Conservation (phyloP, 108 stramenopile species). For the Schizochytrium sp. region DNA sequence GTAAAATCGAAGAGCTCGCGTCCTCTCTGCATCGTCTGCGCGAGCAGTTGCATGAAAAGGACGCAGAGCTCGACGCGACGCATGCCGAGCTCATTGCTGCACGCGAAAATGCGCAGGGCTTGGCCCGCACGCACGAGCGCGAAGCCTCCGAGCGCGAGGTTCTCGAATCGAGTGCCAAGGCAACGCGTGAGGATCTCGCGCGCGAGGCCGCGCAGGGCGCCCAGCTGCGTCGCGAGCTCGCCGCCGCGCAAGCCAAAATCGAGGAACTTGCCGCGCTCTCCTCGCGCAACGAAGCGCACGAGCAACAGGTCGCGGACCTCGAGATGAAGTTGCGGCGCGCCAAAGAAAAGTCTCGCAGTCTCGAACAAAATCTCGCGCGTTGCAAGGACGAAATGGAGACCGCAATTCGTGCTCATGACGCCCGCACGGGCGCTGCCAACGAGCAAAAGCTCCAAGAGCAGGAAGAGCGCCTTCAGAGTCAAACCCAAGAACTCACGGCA, state of each 20-base stretch:
- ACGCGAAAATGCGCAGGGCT: neutral
- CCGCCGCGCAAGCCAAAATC: neutral
- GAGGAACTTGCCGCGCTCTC: neutral
- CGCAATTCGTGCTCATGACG: neutral
- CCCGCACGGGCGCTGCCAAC: neutral
- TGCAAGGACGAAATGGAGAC: constrained; percentile 11
- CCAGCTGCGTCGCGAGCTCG: neutral
- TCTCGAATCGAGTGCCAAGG: neutral
- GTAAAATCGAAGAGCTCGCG: neutral
- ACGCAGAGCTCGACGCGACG: neutral
- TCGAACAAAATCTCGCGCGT: neutral
- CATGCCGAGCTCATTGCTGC: neutral
- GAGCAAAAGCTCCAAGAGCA: neutral
- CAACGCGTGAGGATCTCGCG: neutral
- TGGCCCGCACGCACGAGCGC: neutral
- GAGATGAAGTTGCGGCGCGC: neutral
- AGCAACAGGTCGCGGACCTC: neutral
- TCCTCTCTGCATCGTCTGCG: neutral
- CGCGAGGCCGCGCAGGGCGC: neutral
- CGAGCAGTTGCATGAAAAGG: neutral
- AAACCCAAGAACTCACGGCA: neutral
- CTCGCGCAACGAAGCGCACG: neutral
- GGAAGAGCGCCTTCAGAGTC: neutral
- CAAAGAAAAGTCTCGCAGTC: neutral
- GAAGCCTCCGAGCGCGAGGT: neutral